Evolutionary conservation across 1,284 basidiomycete genomes (phyloP), one percentile per base, ranked within the genome.

Genomic region (Moniliella sp.): DNA sequence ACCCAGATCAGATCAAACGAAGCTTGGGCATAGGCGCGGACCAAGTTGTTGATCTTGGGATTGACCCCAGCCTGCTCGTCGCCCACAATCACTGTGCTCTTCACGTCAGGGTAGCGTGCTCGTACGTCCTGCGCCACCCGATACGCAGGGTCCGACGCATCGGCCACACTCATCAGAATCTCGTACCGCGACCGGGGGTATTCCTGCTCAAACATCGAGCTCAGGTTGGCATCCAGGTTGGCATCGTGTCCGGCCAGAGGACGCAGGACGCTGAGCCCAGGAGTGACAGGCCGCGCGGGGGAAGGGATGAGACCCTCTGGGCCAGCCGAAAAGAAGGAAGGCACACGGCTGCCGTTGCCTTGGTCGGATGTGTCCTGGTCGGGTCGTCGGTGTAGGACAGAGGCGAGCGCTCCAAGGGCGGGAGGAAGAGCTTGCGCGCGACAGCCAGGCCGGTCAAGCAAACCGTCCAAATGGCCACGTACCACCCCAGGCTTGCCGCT

Each of bases 21-120:
- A 0, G 88, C 86, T 25, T 66, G 66, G 2, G 48, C 42, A 59
- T 88, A 93, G 3, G 84, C 70, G 23, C 74, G 72, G 39, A 88
- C 71, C 25, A 97, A 73, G 57, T 97, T 97, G 67, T 93, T 94
- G 51, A 99, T 76, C 66, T 97, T 97, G 1, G 91, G 91, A 53
- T 99, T 97, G 25, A 84, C 76, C 2, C 88, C 86, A 12, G 88
- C 62, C 9, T 43, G 35, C 18, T 63, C 59, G 30, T 64, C 61
- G n/a, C n/a, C n/a, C 11, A 57, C 41, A 9, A 57, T 32, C 38
- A 57, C 48, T 19, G 35, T 40, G 11, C 46, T 42, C 9, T 42
- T 27, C 12, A 55, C 36, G 18, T 44, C 34, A 2, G 56, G 52
- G 29, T 56, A 56, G 1, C 43, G 40, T 10, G 37, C 40, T 11